phyloP scores from a whole-genome alignment of 805 yeast genomes.

The Sugiyamaella lignohabitans region DNA sequence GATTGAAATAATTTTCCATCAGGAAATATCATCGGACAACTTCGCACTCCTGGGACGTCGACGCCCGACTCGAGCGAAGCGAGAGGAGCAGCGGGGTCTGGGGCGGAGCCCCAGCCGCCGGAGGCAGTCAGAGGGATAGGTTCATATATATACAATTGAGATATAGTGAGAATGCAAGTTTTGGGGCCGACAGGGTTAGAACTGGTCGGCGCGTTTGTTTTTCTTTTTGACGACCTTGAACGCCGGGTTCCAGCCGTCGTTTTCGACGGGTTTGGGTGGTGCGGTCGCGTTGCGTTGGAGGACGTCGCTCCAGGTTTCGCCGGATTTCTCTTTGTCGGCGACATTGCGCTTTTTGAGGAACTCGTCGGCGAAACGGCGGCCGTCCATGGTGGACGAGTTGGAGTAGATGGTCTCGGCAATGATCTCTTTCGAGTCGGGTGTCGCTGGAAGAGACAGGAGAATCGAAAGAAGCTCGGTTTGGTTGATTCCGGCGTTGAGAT shows the following conservation, averaged over 20 bases:
- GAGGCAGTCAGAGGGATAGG: no score
- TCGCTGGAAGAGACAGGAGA: conserved; percentile 72
- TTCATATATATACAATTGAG: no score
- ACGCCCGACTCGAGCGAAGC: no score
- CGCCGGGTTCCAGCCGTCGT: conserved; percentile 35
- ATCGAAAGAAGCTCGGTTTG: conserved; percentile 73
- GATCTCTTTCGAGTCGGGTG: conserved; percentile 69
- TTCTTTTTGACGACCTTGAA: conserved; percentile 60
- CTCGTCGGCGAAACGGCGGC: conserved; percentile 88
- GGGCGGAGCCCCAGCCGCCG: no score
- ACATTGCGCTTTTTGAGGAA: conserved; percentile 69
- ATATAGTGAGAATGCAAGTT: no score
- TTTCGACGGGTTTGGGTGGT: conserved; percentile 21
- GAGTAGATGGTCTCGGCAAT: conserved; percentile 90
- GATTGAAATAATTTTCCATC: no score
- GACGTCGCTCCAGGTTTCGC: conserved; percentile 68
- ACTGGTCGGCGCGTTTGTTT: conserved; percentile 31
- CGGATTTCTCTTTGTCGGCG: conserved; percentile 53
- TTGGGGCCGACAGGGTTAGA: no score
- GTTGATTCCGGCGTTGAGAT: conserved; percentile 68
- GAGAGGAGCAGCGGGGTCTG: no score
- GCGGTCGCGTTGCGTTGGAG: conserved; percentile 36
- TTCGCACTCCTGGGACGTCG: no score
- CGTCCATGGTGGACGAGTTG: conserved; percentile 85
- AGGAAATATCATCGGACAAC: no score